Conservation (phyloP, 2,329 filamentous ascomycete genomes). For the Aureobasidium sp. region DNA sequence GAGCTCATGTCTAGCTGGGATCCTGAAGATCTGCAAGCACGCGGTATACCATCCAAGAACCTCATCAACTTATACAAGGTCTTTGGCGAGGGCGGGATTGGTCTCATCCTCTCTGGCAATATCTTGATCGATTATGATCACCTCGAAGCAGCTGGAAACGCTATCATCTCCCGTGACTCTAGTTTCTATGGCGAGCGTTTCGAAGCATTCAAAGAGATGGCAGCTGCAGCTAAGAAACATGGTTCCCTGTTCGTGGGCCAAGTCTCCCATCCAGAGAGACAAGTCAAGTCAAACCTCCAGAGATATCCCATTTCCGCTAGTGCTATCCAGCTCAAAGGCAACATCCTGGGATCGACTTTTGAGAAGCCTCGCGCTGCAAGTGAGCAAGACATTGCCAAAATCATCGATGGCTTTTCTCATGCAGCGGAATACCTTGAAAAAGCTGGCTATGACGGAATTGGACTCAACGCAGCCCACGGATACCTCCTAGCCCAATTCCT, state of each 20-base stretch:
- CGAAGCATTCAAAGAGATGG: slow-evolving; percentile 64
- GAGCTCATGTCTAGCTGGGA: slow-evolving; percentile 70
- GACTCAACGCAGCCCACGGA: slow-evolving; percentile 47
- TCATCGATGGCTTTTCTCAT: slow-evolving; percentile 70
- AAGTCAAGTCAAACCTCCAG: slow-evolving; percentile 53
- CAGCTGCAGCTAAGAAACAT: slow-evolving; percentile 59
- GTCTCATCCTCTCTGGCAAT: slow-evolving; percentile 69
- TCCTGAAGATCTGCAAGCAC: slow-evolving; percentile 54
- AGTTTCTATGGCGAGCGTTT: slow-evolving; percentile 64
- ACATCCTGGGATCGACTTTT: slow-evolving; percentile 55
- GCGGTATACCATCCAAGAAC: slow-evolving; percentile 60
- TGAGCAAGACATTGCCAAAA: slow-evolving; percentile 58
- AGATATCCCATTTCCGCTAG: slow-evolving; percentile 57
- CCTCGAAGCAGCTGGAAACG: slow-evolving; percentile 62
- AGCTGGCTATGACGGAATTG: slow-evolving; percentile 63
- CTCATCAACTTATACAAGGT: slow-evolving; percentile 64
- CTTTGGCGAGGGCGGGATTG: slow-evolving; percentile 67
- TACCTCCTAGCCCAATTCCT: slow-evolving; percentile 54
- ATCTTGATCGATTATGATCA: slow-evolving; percentile 69
- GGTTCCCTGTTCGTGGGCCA: slow-evolving; percentile 67
- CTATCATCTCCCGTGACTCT: slow-evolving; percentile 62
- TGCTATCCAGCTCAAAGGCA: slow-evolving; percentile 51
- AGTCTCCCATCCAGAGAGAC: slow-evolving; percentile 69
- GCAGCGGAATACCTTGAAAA: slow-evolving; percentile 68
- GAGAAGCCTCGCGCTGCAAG: slow-evolving; percentile 61